phyloP scores from a whole-genome alignment of 306 rosid genomes.

The Amphicarpaea edgeworthii region DNA sequence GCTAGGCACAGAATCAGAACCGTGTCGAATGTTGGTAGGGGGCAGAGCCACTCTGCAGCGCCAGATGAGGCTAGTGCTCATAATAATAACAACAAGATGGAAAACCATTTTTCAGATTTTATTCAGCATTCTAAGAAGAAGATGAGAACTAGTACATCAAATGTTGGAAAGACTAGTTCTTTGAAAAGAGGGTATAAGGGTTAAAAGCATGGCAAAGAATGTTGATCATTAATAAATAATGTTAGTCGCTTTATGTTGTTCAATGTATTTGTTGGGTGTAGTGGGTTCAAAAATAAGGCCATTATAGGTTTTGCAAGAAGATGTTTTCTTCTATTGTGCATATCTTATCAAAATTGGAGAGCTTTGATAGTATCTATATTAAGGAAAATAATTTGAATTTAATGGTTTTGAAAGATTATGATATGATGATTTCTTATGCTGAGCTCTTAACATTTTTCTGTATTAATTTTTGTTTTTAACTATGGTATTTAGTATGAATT shows the following conservation, averaged over 20 bases:
- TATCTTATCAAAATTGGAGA: slow-evolving; percentile 16
- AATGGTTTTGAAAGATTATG: not conserved
- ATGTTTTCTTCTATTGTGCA: not conserved
- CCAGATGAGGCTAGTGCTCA: slow-evolving; percentile 37
- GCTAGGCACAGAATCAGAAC: slow-evolving; percentile 40
- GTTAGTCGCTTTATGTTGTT: slow-evolving; percentile 1
- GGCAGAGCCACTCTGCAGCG: slow-evolving; percentile 2
- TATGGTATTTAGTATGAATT: not conserved
- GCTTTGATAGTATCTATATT: not conserved
- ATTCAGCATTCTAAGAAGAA: slow-evolving; percentile 49
- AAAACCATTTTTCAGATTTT: slow-evolving; percentile 51
- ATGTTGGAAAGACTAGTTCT: slow-evolving; percentile 46
- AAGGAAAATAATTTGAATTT: slow-evolving; percentile 13
- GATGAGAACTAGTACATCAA: slow-evolving; percentile 51
- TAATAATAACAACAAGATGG: slow-evolving; percentile 19
- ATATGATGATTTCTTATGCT: not conserved
- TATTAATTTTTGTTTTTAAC: not conserved
- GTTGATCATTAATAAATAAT: not conserved
- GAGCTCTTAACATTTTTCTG: slow-evolving; percentile 3
- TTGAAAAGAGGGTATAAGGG: slow-evolving; percentile 47
- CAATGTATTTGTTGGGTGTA: slow-evolving; percentile 17
- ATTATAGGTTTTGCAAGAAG: not conserved
- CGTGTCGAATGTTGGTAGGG: slow-evolving; percentile 42
- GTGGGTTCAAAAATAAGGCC: slow-evolving; percentile 41
- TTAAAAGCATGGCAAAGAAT: not conserved